Evolutionary conservation across 2,329 filamentous ascomycete genomes (phyloP).

Genomic region (Calcarisporium arbuscula): DNA sequence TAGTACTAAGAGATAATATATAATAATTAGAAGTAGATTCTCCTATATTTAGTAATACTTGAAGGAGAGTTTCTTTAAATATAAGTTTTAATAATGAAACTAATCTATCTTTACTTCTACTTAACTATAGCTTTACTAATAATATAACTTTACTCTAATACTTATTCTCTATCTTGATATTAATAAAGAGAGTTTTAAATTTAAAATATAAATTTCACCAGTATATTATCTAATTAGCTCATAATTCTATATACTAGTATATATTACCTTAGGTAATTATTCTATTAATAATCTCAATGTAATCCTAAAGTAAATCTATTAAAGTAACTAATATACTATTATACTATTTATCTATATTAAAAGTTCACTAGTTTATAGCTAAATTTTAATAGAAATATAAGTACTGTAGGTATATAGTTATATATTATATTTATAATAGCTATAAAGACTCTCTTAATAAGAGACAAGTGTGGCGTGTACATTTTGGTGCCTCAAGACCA

Average conservation of each 20-base stretch:
- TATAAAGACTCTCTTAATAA: constrained; percentile 1
- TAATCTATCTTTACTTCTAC: constrained; percentile 1
- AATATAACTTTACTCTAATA: background rate
- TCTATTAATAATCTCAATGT: constrained; percentile 1
- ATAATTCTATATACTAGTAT: constrained; percentile 3
- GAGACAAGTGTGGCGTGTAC: constrained; percentile 2
- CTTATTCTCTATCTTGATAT: background rate
- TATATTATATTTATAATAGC: background rate
- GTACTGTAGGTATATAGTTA: background rate
- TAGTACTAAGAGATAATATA: too few species aligned
- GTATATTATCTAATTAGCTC: constrained; percentile 1
- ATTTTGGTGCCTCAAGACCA: too few species aligned
- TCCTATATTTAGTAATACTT: background rate
- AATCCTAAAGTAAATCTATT: constrained; percentile 1
- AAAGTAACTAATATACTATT: background rate
- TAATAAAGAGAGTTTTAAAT: background rate
- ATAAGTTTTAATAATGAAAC: background rate
- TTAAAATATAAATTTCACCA: background rate
- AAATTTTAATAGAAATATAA: background rate
- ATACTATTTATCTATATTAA: background rate
- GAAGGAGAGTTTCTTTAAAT: background rate
- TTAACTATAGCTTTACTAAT: background rate
- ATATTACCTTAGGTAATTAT: constrained; percentile 1
- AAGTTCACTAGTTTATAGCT: background rate
- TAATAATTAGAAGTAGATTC: background rate